Base-by-base conservation (phyloP, 2,329 filamentous ascomycete genomes). In the Arthrinium puccinioides region DNA sequence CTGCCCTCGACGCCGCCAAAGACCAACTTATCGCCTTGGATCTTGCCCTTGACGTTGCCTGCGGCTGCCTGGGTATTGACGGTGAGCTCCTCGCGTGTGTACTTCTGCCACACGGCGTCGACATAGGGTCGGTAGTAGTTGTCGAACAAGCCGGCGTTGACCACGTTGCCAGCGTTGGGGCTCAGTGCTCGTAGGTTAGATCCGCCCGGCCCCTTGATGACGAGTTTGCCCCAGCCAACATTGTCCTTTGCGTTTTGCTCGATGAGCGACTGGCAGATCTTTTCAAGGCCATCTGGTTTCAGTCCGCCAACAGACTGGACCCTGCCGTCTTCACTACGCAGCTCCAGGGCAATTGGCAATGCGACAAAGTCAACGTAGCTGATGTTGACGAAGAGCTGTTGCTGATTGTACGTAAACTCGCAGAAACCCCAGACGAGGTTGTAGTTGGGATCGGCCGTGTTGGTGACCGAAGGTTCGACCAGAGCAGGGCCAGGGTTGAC, bases 291-390 rank as follows among this genome's bases (percentile, higher is more conserved):
- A 39, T 64, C 58, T 24, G 56, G 36, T 3, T 66, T 64, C 43
- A 76, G 56, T 18, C 74, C 74, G n/a, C 57, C 54, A 9, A 77
- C 74, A 13, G 52, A 59, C 44, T 67, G 66, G 14, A 61, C 52
- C 9, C 47, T 44, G 30, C 70, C 73, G 30, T 58, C 54, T 15
- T 62, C 63, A 42, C 68, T 72, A 38, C 60, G 59, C 31, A 82
- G 67, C 42, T 59, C 54, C 44, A 82, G 66, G 1, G 74, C 70
- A 36, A 83, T 70, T n/a, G 82, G 79, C 47, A 82, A 55, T 48
- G 66, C 65, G 43, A 87, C 73, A 59, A 89, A 89, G 63, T 89
- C 84, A 37, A 89, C 85, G 54, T 83, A 82, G 51, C 67, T 75
- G 57, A 84, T 81, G 44, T 80, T 80, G 39, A 72, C 75, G 48